These are phyloP conservation scores for Podospora pseudoanserina DNA, from an alignment of 495 filamentous ascomycete genomes.

Conservation along the genomic window DNA sequence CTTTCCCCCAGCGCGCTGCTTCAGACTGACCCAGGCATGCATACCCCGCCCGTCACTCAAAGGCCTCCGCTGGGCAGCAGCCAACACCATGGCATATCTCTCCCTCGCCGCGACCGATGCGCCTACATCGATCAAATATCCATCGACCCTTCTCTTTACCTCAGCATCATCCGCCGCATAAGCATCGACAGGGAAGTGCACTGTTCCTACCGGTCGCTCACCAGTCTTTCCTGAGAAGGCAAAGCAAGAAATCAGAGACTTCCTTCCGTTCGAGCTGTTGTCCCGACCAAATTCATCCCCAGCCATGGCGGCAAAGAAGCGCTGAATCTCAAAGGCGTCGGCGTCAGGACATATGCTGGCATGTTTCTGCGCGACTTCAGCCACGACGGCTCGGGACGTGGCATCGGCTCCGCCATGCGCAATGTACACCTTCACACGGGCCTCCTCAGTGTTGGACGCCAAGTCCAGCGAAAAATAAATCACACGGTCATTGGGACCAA, in stretches of 20 bases:
- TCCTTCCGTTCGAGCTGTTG: background rate
- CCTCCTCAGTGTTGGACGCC: slow-evolving; percentile 8
- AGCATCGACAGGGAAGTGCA: slow-evolving; percentile 7
- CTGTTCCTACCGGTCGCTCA: slow-evolving; percentile 2
- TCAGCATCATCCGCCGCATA: slow-evolving; percentile 5
- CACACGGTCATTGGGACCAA: slow-evolving; percentile 3
- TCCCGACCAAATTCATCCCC: slow-evolving; percentile 9
- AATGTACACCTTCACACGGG: slow-evolving; percentile 21
- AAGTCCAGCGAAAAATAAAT: slow-evolving; percentile 20
- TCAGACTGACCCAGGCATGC: slow-evolving; percentile 23
- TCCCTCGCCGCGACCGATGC: background rate
- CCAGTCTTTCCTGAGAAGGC: slow-evolving; percentile 5
- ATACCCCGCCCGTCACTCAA: slow-evolving; percentile 12
- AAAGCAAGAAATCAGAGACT: slow-evolving; percentile 7
- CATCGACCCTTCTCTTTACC: slow-evolving; percentile 1
- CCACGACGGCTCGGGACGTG: slow-evolving; percentile 5
- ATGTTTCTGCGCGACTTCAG: slow-evolving; percentile 18
- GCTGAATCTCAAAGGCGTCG: slow-evolving; percentile 21
- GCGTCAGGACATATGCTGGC: slow-evolving; percentile 18
- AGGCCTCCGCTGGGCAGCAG: slow-evolving; percentile 17
- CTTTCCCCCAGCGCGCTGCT: slow-evolving; percentile 18
- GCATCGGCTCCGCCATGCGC: slow-evolving; percentile 14
- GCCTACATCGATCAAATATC: background rate
- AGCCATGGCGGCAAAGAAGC: slow-evolving; percentile 19
- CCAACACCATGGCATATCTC: slow-evolving; percentile 8